Base-by-base conservation (phyloP, 1,284 basidiomycete species). In the Cutaneotrichosporon sp. region DNA sequence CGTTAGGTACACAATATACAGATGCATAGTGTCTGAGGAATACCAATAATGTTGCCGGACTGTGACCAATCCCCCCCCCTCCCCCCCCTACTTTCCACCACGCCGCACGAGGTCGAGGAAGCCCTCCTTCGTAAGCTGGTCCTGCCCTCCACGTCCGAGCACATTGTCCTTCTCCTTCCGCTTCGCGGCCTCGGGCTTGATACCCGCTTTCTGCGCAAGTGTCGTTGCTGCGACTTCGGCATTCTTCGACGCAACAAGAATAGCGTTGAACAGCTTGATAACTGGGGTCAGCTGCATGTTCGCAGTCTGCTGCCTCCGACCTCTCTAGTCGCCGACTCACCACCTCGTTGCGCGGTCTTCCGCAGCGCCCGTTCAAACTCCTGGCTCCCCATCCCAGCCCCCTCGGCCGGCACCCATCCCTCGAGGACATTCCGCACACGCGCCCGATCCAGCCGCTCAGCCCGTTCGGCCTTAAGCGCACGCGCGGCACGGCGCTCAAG, bases 261-360 rank as follows among this genome's bases (percentile, higher is more conserved):
- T 76, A 8, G 75, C 75, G 57, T 76, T 76, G 67, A 76, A 76
- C 19, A 76, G 70, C 47, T 75, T 75, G 70, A 76, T 72, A 24
- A 76, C 75, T 76, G 55, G 2, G 19, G 16, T 44, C 12, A 45
- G 42, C 34, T 17, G 20, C 1, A 22, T 14, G 3, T 10, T 31
- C 4, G 9, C 29, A 10, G 29, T 9, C 34, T 16, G 11, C 26
- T 16, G 5, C 11, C 29, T 10, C 29, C 29, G 29, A 14, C 3
- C 29, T 10, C 3, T 31, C 29, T 31, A 3, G n/a, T n/a, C n/a
- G n/a, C n/a, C n/a, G 29, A 72, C 75, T 70, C 49, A 75, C 75
- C 75, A 66, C 75, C 75, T 34, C 72, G 59, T 60, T 76, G 75
- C 14, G 75, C 75, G 8, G 70, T 67, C 65, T 76, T 76, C 41